Evolutionary conservation across 148 eudicot species (phyloP).

Genomic region (Silene uniflora): DNA sequence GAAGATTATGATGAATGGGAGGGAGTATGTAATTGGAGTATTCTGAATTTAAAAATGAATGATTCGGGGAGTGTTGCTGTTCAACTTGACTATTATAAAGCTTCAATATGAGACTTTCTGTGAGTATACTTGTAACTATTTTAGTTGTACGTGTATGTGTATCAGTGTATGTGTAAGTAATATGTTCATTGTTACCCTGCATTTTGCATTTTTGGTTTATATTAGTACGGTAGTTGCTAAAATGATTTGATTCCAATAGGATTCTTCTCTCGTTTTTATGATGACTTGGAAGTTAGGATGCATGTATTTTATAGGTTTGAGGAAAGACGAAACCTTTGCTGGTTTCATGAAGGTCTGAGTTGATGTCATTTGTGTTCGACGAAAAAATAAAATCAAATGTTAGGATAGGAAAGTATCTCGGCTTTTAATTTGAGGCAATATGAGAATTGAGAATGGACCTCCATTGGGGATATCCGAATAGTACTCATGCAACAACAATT

Average conservation of each 20-base stretch:
- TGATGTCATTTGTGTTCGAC: not conserved
- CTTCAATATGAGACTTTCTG: slow-evolving; percentile 42
- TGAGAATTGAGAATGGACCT: too few species aligned
- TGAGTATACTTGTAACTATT: slow-evolving; percentile 23
- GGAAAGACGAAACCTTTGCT: not conserved
- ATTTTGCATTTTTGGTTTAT: not conserved
- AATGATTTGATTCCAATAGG: not conserved
- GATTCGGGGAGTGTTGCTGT: slow-evolving; percentile 42
- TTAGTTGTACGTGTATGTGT: not conserved
- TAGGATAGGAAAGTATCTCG: not conserved
- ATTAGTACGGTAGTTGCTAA: not conserved
- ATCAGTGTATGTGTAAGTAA: not conserved
- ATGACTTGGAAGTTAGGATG: not conserved
- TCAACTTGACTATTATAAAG: slow-evolving; percentile 50
- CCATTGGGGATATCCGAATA: too few species aligned
- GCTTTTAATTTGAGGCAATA: not conserved
- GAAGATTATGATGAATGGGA: too few species aligned
- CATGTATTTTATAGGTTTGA: not conserved
- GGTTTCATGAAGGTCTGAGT: not conserved
- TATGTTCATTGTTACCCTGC: not conserved
- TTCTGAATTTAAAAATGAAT: slow-evolving; percentile 17
- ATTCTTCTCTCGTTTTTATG: not conserved
- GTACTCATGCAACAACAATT: too few species aligned
- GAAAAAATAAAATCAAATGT: too few species aligned
- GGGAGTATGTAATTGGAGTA: not conserved